Evolutionary conservation across 78 protist genomes (phyloP), one percentile per base, ranked within the genome.

Genomic region (Cavenderia fasciculata): DNA sequence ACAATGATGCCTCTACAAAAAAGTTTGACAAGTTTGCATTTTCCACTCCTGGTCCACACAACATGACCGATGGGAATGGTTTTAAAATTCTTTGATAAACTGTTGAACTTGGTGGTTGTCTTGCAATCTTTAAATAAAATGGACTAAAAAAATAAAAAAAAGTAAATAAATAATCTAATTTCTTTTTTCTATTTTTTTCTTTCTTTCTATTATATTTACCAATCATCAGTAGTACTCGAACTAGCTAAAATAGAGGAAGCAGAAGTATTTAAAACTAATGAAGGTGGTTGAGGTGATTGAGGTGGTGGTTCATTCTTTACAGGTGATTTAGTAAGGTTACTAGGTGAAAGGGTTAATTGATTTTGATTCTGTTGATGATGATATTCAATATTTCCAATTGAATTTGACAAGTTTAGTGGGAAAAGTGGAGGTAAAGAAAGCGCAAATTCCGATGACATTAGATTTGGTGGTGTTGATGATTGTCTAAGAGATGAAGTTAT

Each of bases 51-150:
- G 85, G 79, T 19, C 95, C 95, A 44, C 89, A 65, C 16, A 92
- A 23, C 92, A 92, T 92, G 11, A 92, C 88, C 2, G 87, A 77
- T n/a, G 95, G 95, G 62, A 92, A 92, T 52, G 95, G 95, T 52
- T 86, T 85, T 66, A 92, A 44, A 54, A 92, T 92, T 65, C 95
- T 71, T 56, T 92, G 95, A 46, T 92, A 92, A n/a, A 92, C 95
- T 1, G 95, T 92, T 2, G 31, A 56, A 43, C 68, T 18, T 33
- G 95, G 95, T n/a, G 95, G 95, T 52, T 92, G 95, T 49, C 92
- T 46, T 49, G 95, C 86, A 40, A 92, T 92, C 65, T 84, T 66
- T 56, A 92, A 36, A 62, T 74, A 76, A 52, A 44, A 77, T 51
- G 56, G 72, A 49, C 57, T 77, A 33, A 29, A 6, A 51, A 57